These are phyloP conservation scores for Mycena sanguinolenta DNA, from an alignment of 768 basidiomycete species.

Conservation along the genomic window DNA sequence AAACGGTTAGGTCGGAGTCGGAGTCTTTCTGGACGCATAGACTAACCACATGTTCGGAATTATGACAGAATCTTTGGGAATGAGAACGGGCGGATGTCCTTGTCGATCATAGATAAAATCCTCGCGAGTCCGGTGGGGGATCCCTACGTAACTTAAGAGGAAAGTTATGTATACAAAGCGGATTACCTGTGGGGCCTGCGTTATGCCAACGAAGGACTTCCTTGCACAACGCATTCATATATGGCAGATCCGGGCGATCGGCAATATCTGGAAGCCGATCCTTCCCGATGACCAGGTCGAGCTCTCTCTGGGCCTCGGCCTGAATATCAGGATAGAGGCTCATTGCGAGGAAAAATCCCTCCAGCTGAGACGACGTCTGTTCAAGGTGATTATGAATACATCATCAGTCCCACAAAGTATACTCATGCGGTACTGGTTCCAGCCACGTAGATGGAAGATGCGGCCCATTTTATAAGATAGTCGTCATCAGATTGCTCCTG, in stretches of 20 bases:
- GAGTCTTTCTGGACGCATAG: too few relatives aligned
- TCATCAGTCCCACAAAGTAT: neutral
- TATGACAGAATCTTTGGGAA: conserved; percentile 44
- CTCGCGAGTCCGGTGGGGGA: conserved; percentile 43
- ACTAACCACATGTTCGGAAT: conserved; percentile 46
- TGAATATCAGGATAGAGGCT: conserved; percentile 43
- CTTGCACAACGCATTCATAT: too few relatives aligned
- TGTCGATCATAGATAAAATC: conserved; percentile 42
- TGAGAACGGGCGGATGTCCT: conserved; percentile 24
- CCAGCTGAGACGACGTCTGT: conserved; percentile 41
- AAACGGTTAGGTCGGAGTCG: too few relatives aligned
- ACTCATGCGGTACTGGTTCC: conserved; percentile 45
- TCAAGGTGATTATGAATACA: neutral
- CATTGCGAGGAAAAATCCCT: conserved; percentile 48
- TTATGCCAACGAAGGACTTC: conserved; percentile 42
- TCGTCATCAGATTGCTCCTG: conserved; percentile 38
- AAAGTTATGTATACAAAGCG: conserved; percentile 35
- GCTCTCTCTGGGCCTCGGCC: conserved; percentile 43
- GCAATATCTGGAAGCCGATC: conserved; percentile 42
- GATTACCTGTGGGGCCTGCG: conserved; percentile 8
- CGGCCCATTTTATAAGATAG: conserved; percentile 42
- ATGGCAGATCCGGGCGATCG: conserved; percentile 35
- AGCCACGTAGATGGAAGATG: conserved; percentile 52
- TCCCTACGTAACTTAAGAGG: conserved; percentile 27
- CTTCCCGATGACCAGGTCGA: conserved; percentile 43